Evolutionary conservation across 2,329 filamentous ascomycete species (phyloP).

Genomic region (Keithomyces neogunnii): DNA sequence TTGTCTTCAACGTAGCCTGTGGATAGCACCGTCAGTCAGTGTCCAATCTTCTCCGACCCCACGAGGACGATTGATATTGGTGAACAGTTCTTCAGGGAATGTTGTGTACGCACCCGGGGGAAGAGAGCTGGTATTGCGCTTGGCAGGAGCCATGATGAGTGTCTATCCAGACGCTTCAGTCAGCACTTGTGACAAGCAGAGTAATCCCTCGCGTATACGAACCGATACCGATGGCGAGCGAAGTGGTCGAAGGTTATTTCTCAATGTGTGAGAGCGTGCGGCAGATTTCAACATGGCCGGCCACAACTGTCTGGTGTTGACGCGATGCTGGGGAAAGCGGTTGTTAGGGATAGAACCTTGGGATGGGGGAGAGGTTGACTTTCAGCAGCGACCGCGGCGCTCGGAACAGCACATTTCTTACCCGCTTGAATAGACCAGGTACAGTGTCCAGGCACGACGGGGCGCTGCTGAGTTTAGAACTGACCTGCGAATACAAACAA

Average conservation of each 20-base stretch:
- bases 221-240: conserved; percentile 12
- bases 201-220: not conserved
- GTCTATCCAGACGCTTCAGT: conserved; percentile 7
- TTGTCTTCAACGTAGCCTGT: conserved; percentile 74
- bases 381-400: conserved; percentile 4
- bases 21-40: conserved; percentile 11
- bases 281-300: conserved; percentile 27
- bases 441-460: not conserved
- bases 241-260: conserved; percentile 24
- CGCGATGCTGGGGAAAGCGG: not conserved
- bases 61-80: not conserved
- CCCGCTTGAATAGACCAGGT: not conserved
- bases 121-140: conserved; percentile 50
- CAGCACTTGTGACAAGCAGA: not conserved
- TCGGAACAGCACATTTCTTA: not conserved
- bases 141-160: conserved; percentile 42
- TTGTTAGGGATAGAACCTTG: not conserved
- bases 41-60: not conserved
- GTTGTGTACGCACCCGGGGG: conserved; percentile 34
- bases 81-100: not conserved
- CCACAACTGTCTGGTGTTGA: conserved; percentile 2
- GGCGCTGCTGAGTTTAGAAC: not conserved
- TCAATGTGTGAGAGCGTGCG: conserved; percentile 23
- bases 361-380: not conserved
- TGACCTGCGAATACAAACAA: not conserved